phyloP scores from a whole-genome alignment of 129 eudicot species.

The Artemisia annua region DNA sequence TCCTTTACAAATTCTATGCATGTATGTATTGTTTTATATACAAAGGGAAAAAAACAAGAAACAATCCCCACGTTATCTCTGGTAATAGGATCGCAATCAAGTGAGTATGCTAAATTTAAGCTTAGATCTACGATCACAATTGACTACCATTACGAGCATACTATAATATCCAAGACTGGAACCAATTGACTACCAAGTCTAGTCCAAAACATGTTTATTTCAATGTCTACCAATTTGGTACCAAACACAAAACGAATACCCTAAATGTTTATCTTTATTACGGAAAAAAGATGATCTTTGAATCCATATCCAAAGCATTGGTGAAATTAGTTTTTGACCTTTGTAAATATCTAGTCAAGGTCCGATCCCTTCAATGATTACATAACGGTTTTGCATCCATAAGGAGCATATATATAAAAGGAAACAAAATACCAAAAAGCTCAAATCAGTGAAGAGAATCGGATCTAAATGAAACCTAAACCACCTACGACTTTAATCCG shows the following conservation, averaged over 20 bases:
- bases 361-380: neutral
- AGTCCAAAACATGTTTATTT: too few relatives aligned
- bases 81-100: too few relatives aligned
- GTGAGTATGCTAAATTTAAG: neutral
- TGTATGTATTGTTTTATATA: neutral
- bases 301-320: neutral
- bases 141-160: neutral
- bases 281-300: neutral
- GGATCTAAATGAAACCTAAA: slow-evolving; percentile 16
- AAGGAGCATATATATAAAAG: slow-evolving; percentile 6
- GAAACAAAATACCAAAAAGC: neutral
- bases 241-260: neutral
- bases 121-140: neutral
- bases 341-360: neutral
- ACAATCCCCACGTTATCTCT: neutral
- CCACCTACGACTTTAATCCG: neutral
- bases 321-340: neutral
- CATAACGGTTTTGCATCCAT: slow-evolving; percentile 9
- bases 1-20: neutral
- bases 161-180: too few relatives aligned
- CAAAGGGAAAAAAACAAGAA: neutral
- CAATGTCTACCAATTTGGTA: too few relatives aligned
- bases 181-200: neutral
- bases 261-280: neutral
- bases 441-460: slow-evolving; percentile 21